Percentiles rank a stretch among this genome's conserved stretches.
These are phyloP conservation scores for Pseudonitzschia multistriata DNA, from an alignment of 108 stramenopile species.

Conservation along the genomic window DNA sequence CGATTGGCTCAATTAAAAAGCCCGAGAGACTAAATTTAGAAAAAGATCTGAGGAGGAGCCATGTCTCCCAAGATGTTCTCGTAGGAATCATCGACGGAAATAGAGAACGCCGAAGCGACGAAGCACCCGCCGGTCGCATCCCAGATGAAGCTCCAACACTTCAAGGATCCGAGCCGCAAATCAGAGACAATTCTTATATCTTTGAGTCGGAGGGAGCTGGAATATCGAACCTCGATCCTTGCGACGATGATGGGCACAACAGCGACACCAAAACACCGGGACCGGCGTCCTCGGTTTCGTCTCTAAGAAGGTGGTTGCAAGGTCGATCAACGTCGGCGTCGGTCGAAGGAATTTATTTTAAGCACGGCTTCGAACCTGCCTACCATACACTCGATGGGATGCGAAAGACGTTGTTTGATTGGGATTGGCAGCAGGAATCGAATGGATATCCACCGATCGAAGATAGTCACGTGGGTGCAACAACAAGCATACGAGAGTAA, in stretches of 20 bases:
- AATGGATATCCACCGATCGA: no score
- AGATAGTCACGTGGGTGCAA: no score
- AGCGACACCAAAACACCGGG: not conserved
- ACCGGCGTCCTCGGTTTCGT: not conserved
- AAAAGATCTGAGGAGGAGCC: not conserved
- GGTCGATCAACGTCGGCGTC: not conserved
- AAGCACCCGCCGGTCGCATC: no score
- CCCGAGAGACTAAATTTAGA: not conserved
- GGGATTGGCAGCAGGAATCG: not conserved
- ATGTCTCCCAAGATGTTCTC: not conserved
- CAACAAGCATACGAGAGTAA: no score
- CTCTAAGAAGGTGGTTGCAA: not conserved
- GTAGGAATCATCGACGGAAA: not conserved
- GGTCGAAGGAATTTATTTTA: not conserved
- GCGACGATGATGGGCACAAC: not conserved
- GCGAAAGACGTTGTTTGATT: not conserved
- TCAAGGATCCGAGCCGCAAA: not conserved
- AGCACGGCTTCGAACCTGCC: not conserved
- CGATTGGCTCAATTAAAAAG: not conserved
- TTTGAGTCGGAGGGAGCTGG: not conserved
- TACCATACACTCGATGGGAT: not conserved
- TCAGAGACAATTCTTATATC: not conserved
- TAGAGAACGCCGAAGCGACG: not conserved
- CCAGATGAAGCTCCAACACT: not conserved
- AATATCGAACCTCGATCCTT: not conserved